Base-by-base conservation (phyloP, 140 eudicot species). In the Erigeron philadelphicus region DNA sequence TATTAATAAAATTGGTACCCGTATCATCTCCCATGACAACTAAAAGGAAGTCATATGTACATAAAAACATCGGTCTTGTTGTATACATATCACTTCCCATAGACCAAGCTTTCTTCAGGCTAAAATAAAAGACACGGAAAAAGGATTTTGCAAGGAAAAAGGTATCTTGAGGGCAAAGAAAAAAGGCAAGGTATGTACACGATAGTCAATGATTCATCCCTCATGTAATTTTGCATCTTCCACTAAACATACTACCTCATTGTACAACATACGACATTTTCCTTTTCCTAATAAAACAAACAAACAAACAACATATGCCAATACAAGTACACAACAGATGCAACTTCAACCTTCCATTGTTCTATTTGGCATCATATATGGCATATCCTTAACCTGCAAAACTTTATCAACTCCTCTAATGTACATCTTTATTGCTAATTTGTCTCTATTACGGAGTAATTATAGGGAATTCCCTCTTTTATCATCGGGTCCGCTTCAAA, bases 341-440 rank as follows among this genome's bases (percentile, higher is more conserved):
- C 78, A 77, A 64, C 78, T 46, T 77, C 74, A 77, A 47, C 81
- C 81, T 21, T 77, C 68, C 81, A 71, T 72, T 72, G 59, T 48
- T 59, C 16, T 68, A 63, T 45, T 77, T 58, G 38, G 55, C 77
- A 70, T 70, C 72, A 45, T 58, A 71, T 64, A 47, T 48, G 50
- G 48, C 73, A 58, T 42, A 21, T 66, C 66, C 66, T 78, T 72
- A 64, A 78, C 59, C 82, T 72, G 74, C 82, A 78, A 78, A 78
- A 78, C 70, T 72, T 76, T 72, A 71, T 70, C 55, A 53, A 73
- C 54, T 41, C 78, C 60, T 55, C 73, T 44, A 76, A 44, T 70
- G 61, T 76, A 76, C 81, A 76, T 13, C 76, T 53, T 76, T 63
- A 76, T 63, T 76, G 61, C 67, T 61, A 75, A 41, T 43, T 42